Conservation (phyloP, 1,284 basidiomycete species). For the Farysia itapuensis region DNA sequence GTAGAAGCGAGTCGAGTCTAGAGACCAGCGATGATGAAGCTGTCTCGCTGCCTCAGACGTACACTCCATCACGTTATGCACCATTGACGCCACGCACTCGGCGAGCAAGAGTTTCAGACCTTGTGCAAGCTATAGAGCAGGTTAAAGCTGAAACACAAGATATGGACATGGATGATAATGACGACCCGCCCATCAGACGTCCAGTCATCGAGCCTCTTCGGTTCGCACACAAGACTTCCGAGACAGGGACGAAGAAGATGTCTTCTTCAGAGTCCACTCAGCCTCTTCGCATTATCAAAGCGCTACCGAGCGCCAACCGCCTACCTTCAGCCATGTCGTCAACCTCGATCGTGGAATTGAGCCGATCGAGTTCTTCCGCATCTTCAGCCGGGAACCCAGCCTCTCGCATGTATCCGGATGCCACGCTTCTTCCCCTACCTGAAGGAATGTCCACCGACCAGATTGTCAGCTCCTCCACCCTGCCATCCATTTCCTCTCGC, state of each 20-base stretch:
- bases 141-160: slow-evolving; percentile 13
- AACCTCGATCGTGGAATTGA: slow-evolving; percentile 22
- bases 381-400: background rate
- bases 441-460: slow-evolving; percentile 13
- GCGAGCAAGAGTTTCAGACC: slow-evolving; percentile 19
- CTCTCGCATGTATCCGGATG: slow-evolving; percentile 23
- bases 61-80: too few species aligned
- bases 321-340: slow-evolving; percentile 21
- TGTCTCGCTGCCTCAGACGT: background rate
- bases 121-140: slow-evolving; percentile 30
- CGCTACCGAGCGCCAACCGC: slow-evolving; percentile 18
- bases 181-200: background rate
- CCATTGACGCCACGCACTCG: slow-evolving; percentile 24
- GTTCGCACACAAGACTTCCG: slow-evolving; percentile 7
- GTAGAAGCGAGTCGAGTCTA: slow-evolving; percentile 21
- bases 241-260: background rate
- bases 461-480: slow-evolving; percentile 19
- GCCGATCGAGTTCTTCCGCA: background rate
- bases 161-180: slow-evolving; percentile 18
- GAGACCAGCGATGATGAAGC: slow-evolving; percentile 13
- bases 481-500: slow-evolving; percentile 27
- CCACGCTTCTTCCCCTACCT: slow-evolving; percentile 8
- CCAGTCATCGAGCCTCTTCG: too few species aligned
- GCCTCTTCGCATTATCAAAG: slow-evolving; percentile 42
- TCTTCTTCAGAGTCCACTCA: slow-evolving; percentile 3